Evolutionary conservation across 139 green algal species (phyloP), one percentile per base, ranked within the genome.

Genomic region (Haematococcus lacustris): DNA sequence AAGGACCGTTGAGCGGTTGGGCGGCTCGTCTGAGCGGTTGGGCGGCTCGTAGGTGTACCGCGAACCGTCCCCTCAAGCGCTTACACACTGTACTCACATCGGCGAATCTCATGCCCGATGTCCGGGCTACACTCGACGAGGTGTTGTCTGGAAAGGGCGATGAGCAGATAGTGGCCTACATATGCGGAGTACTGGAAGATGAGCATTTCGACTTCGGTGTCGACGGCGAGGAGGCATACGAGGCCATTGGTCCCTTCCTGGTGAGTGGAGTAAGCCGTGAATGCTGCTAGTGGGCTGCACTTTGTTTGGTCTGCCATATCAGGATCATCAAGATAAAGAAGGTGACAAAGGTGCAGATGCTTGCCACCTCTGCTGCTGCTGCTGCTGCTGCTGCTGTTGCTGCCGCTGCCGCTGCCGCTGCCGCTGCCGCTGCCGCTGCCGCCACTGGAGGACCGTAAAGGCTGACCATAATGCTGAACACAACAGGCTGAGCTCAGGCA

Each of bases 141-240:
- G 47, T 71, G 40, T 71, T 71, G 26, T 3, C 39, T 7, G 66
- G 66, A 37, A 71, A 60, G 69, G 72, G 63, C 7, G 85, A 90
- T 68, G 78, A 80, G 21, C 80, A 75, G 0, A 90, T 90, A 17
- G 32, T 90, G 0, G 83, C 88, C 30, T 90, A 90, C 47, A 71
- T 88, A 3, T 38, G 61, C 43, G 80, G 70, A 23, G 57, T 89
- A 33, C 68, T 90, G 1, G 83, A 89, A 43, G 85, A 90, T 51
- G 80, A 87, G 43, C 72, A 86, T 39, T 91, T 89, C 73, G 85
- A 90, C 33, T 84, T 78, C 37, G 85, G 83, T 2, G 74, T 82
- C 25, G 74, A 82, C 34, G 85, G 85, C 7, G 66, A 78, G 38
- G 80, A 83, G 4, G 80, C 75, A 1, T 88, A 70, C 63, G 85